phyloP scores from a whole-genome alignment of 2,329 filamentous ascomycete species.

The Thielaviopsis populi region DNA sequence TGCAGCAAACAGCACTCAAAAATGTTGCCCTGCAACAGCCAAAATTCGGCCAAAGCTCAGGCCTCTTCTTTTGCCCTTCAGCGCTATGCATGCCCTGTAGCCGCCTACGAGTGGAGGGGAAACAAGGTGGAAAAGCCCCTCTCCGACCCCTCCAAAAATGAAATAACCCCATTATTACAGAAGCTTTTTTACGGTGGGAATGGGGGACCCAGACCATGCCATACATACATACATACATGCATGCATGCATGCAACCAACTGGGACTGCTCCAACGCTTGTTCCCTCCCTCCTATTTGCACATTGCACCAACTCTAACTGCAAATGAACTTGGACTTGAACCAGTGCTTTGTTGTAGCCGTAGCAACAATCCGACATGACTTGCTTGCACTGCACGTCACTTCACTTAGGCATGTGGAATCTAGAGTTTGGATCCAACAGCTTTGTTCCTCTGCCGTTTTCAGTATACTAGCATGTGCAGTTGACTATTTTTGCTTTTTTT shows the following conservation, averaged over 20 bases:
- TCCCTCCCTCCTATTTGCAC: not conserved
- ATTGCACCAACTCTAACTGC: too few relatives aligned
- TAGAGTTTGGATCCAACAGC: not conserved
- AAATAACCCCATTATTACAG: not conserved
- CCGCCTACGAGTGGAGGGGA: not conserved
- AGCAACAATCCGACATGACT: not conserved
- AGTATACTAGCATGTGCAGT: too few relatives aligned
- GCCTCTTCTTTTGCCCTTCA: not conserved
- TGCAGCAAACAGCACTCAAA: not conserved
- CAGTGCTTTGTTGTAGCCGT: not conserved
- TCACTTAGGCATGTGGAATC: not conserved
- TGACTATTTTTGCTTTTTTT: not conserved
- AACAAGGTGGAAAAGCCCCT: not conserved
- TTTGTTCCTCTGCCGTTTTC: not conserved
- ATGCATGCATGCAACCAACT: not conserved
- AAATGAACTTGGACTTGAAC: too few relatives aligned
- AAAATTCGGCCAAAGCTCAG: conserved; percentile 1
- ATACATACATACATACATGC: too few relatives aligned
- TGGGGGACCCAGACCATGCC: not conserved
- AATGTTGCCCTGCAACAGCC: not conserved
- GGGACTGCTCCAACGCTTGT: not conserved
- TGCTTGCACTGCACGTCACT: too few relatives aligned
- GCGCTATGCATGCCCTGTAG: not conserved
- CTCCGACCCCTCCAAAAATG: not conserved
- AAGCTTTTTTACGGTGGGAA: conserved; percentile 1